Conservation (phyloP, 192 early-diverging fungal species). For the Dimargaris cristalligena region DNA sequence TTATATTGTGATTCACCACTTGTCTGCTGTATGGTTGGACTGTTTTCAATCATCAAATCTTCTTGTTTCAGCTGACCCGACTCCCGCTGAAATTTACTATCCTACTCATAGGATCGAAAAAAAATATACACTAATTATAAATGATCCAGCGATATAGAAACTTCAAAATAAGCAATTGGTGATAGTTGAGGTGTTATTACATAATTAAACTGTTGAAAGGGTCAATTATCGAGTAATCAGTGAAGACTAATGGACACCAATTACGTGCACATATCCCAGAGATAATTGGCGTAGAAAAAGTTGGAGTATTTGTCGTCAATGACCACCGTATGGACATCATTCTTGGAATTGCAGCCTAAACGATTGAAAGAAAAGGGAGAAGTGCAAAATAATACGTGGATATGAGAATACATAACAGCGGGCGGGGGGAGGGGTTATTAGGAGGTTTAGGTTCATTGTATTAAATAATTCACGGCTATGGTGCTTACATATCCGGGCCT, state of each 20-base stretch:
- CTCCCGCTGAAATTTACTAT: too few relatives aligned
- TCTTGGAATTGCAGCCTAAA: background rate
- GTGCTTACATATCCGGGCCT: conserved; percentile 2
- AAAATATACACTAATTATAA: background rate
- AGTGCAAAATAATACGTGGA: background rate
- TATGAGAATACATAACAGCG: background rate
- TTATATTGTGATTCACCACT: too few relatives aligned
- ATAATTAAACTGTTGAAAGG: background rate
- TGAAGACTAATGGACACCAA: background rate
- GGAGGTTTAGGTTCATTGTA: background rate
- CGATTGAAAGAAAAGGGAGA: background rate
- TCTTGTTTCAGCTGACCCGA: too few relatives aligned
- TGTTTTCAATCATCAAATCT: too few relatives aligned
- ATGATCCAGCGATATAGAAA: background rate
- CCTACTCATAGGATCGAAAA: background rate
- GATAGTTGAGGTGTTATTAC: background rate
- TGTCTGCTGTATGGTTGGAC: too few relatives aligned
- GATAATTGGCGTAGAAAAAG: conserved; percentile 7
- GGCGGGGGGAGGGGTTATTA: background rate
- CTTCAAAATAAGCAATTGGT: background rate
- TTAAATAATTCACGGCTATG: too few relatives aligned
- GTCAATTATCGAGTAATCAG: background rate
- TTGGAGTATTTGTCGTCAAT: conserved; percentile 2
- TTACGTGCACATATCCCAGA: conserved; percentile 11
- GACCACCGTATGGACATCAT: background rate